Conservation (phyloP, 2,329 filamentous ascomycete species). For the Stagonosporopsis rhizophila region DNA sequence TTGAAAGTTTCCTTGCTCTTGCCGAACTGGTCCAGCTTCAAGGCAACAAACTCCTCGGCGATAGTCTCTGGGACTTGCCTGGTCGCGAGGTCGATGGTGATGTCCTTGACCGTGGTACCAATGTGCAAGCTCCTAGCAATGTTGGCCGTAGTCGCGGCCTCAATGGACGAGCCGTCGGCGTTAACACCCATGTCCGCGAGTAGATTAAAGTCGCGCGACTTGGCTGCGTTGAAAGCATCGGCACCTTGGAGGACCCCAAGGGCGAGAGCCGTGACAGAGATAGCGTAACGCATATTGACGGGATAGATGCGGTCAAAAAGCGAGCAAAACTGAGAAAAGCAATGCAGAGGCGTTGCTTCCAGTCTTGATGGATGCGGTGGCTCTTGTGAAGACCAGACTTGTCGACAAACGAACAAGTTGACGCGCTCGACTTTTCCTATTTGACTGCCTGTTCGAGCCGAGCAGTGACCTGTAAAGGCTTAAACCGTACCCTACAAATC, state of each 20-base stretch:
- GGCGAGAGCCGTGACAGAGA: conserved; percentile 32
- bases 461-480: neutral
- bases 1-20: conserved; percentile 40
- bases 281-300: conserved; percentile 34
- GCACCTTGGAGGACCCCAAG: conserved; percentile 34
- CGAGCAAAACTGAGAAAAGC: neutral
- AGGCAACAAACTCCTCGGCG: conserved; percentile 42
- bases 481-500: neutral
- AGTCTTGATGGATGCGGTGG: no score
- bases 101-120: conserved; percentile 8
- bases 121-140: conserved; percentile 20
- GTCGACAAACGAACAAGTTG: no score
- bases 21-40: conserved; percentile 49
- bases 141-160: conserved; percentile 1
- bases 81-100: neutral
- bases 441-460: neutral
- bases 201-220: conserved; percentile 29
- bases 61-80: conserved; percentile 26
- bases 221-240: conserved; percentile 30
- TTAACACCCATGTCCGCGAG: conserved; percentile 45
- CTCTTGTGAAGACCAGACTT: no score
- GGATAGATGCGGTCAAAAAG: neutral
- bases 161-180: conserved; percentile 41
- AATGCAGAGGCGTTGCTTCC: no score
- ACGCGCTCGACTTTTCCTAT: no score